These are phyloP conservation scores for Ophiostoma ips DNA, from an alignment of 2,329 filamentous ascomycete species.

Conservation along the genomic window DNA sequence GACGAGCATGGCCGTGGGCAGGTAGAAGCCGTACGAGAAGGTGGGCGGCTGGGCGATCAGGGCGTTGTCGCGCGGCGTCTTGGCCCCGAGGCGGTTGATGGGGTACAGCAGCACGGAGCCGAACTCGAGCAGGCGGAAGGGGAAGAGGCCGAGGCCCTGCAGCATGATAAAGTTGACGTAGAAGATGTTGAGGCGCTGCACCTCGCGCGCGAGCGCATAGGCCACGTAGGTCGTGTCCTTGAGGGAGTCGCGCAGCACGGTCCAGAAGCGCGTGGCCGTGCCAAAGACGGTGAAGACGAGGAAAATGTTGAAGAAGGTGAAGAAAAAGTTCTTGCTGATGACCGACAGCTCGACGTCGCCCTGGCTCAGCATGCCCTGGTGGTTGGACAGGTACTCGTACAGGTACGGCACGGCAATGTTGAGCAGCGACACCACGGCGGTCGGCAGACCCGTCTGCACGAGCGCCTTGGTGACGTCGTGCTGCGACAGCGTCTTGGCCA, in stretches of 20 bases:
- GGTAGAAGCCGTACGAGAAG: slow-evolving; percentile 92
- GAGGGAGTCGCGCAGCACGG: slow-evolving; percentile 56
- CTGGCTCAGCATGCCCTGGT: slow-evolving; percentile 88
- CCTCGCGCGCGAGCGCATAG: slow-evolving; percentile 56
- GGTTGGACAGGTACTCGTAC: slow-evolving; percentile 83
- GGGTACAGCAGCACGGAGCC: slow-evolving; percentile 77
- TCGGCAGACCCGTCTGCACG: slow-evolving; percentile 78
- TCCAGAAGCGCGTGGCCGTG: slow-evolving; percentile 62
- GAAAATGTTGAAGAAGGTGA: slow-evolving; percentile 98
- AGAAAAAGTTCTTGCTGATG: slow-evolving; percentile 98
- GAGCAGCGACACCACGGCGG: slow-evolving; percentile 69
- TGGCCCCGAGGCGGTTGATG: slow-evolving; percentile 61
- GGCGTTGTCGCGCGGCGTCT: slow-evolving; percentile 79
- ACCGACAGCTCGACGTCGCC: slow-evolving; percentile 88
- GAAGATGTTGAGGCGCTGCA: slow-evolving; percentile 64
- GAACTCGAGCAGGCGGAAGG: slow-evolving; percentile 81
- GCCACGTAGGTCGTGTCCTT: slow-evolving; percentile 70
- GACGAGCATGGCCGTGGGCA: slow-evolving; percentile 82
- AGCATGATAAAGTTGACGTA: slow-evolving; percentile 91
- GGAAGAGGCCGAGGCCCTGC: slow-evolving; percentile 85
- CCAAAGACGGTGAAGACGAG: slow-evolving; percentile 83
- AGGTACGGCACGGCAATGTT: slow-evolving; percentile 85
- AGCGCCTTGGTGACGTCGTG: slow-evolving; percentile 62
- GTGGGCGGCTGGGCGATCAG: slow-evolving; percentile 68
- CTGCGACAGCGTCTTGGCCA: slow-evolving; percentile 52